Evolutionary conservation across 2,329 filamentous ascomycete genomes (phyloP), one percentile per base, ranked within the genome.

Genomic region (Tympanopsis confertula): DNA sequence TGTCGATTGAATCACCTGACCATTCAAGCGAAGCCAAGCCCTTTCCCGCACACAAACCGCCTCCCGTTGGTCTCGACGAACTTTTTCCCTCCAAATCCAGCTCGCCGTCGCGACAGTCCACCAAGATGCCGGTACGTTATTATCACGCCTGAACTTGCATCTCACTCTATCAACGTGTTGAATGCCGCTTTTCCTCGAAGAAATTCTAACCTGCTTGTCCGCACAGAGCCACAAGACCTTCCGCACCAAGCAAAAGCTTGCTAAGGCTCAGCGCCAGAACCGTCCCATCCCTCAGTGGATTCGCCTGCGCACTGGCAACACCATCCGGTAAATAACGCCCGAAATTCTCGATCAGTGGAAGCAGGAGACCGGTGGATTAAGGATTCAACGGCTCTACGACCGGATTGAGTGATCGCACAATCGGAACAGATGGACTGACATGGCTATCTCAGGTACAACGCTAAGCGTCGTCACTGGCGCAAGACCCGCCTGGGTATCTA

Each of bases 211-310:
- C 12, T 10, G 7, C 7, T 10, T 33, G 12, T 33, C 18, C 37
- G 38, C 41, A 56, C 57, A 81, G 77, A 75, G 69, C 70, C 75
- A 82, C 63, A 82, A 82, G 68, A 76, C 76, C 52, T 82, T 82
- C 75, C 74, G 78, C 62, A 82, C 77, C 64, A 82, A 82, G 76
- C 74, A 80, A 62, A 82, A 82, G 78, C 76, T 82, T 68, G 78
- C 78, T 54, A 80, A 75, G 67, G 78, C 78, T 56, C 77, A 82
- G 66, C 80, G 78, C 66, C 78, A 82, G 66, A 82, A 82, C 70
- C 73, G 78, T 59, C 78, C 78, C 48, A 82, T 82, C 58, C 78
- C 78, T 49, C 78, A 82, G 65, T 82, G 78, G 78, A 82, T 82
- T 58, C 72, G 78, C 57, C 66, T 82, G 55, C 70, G 77, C 62